phyloP scores from a whole-genome alignment of 2,329 filamentous ascomycete genomes.

The Cladophialophora bantiana region DNA sequence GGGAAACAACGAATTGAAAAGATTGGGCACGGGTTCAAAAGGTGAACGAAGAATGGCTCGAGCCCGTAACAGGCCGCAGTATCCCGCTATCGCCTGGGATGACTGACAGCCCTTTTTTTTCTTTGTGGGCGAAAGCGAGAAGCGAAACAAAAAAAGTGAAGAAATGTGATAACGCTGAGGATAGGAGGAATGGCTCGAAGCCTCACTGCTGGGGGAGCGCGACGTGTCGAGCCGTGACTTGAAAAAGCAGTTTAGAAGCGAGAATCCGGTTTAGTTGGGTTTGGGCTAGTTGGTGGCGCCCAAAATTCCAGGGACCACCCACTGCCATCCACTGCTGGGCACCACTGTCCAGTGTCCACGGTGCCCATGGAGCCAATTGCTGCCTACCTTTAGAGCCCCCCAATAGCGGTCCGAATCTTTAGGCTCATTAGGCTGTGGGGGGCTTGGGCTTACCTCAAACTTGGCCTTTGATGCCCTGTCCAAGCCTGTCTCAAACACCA shows the following conservation, averaged over 20 bases:
- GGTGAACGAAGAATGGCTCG: slow-evolving; percentile 14
- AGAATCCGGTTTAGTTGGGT: slow-evolving; percentile 21
- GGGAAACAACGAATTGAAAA: slow-evolving; percentile 21
- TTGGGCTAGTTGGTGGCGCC: slow-evolving; percentile 15
- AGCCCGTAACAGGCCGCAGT: slow-evolving; percentile 17
- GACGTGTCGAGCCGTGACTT: slow-evolving; percentile 36
- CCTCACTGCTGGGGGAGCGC: slow-evolving; percentile 26
- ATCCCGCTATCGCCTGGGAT: slow-evolving; percentile 6
- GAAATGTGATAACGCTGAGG: slow-evolving; percentile 22
- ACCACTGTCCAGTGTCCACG: too few relatives aligned
- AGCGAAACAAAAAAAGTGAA: slow-evolving; percentile 30
- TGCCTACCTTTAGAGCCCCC: neutral
- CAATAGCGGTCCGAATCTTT: neutral
- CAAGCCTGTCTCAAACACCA: slow-evolving; percentile 13
- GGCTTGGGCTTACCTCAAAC: slow-evolving; percentile 7
- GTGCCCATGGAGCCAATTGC: slow-evolving; percentile 6
- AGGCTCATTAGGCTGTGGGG: slow-evolving; percentile 2
- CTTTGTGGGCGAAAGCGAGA: slow-evolving; percentile 22
- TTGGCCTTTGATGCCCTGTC: slow-evolving; percentile 4
- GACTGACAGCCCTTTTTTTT: slow-evolving; percentile 17
- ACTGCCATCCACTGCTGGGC: neutral
- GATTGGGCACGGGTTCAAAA: neutral
- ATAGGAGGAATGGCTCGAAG: slow-evolving; percentile 20
- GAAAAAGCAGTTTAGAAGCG: slow-evolving; percentile 18
- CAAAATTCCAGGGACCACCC: slow-evolving; percentile 17